Percentiles rank a stretch among this genome's conserved stretches.
phyloP scores from a whole-genome alignment of 139 green algal genomes.

The Closterium sp. region DNA sequence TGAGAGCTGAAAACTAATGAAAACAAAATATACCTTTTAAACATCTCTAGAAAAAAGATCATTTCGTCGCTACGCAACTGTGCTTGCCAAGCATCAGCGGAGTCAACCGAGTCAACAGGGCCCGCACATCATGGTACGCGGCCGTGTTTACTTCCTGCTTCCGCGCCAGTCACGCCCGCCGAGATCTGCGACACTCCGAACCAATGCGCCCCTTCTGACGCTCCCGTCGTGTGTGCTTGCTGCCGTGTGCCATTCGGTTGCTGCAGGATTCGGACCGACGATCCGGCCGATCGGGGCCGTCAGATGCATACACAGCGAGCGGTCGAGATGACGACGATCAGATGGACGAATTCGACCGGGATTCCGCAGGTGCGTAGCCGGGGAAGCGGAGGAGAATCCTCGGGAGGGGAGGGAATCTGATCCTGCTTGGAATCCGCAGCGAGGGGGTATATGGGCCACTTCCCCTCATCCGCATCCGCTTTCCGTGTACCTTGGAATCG shows the following conservation, averaged over 20 bases:
- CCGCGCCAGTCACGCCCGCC: neutral
- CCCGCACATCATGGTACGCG: neutral
- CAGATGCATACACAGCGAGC: neutral
- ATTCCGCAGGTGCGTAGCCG: neutral
- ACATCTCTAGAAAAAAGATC: neutral
- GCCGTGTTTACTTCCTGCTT: neutral
- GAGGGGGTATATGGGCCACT: too few species aligned
- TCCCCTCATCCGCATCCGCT: too few species aligned
- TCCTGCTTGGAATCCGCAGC: too few species aligned
- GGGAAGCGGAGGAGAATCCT: too few species aligned
- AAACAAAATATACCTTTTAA: neutral
- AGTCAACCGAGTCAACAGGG: too few species aligned
- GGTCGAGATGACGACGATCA: neutral
- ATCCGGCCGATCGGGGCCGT: neutral
- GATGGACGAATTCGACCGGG: neutral
- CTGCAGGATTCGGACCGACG: neutral
- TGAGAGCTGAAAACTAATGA: too few species aligned
- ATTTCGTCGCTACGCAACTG: neutral
- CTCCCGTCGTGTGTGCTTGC: neutral
- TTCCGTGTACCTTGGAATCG: too few species aligned
- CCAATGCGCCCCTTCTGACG: neutral
- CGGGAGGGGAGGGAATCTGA: too few species aligned
- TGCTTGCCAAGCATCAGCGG: too few species aligned
- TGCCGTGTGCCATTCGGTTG: neutral
- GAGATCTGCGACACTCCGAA: neutral